A percentile compares a stretch with the other conserved stretches of the same genome.
Conservation (phyloP, 345 rosid genomes). For the Acer campestre region DNA sequence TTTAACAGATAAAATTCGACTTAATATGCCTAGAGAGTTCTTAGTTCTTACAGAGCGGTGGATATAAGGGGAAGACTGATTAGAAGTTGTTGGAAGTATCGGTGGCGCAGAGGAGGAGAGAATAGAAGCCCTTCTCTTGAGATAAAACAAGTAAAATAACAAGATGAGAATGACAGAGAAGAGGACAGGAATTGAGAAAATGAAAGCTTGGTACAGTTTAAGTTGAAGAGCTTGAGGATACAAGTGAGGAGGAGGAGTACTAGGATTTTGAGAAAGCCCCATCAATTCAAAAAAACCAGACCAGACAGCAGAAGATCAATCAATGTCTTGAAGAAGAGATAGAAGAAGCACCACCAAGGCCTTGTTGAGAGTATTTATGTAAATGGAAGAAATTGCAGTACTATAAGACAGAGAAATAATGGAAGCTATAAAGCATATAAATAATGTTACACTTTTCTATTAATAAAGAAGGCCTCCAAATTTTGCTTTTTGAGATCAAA, state of each 20-base stretch:
- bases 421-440: constrained; percentile 18
- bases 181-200: constrained; percentile 92
- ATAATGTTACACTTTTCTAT: constrained; percentile 11
- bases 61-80: constrained; percentile 42
- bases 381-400: not conserved
- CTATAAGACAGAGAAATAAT: constrained; percentile 1
- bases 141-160: constrained; percentile 88
- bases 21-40: constrained; percentile 6
- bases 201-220: constrained; percentile 93
- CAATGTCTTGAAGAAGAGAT: not conserved
- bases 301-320: constrained; percentile 24
- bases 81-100: constrained; percentile 48
- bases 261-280: constrained; percentile 66
- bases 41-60: constrained; percentile 50
- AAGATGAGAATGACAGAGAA: constrained; percentile 88
- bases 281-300: constrained; percentile 26
- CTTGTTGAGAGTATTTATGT: constrained; percentile 17
- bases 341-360: constrained; percentile 1
- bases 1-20: not conserved
- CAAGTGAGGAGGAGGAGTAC: constrained; percentile 64
- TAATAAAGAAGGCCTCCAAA: constrained; percentile 24
- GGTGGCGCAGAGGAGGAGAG: constrained; percentile 46
- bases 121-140: constrained; percentile 81
- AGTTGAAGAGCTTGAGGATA: constrained; percentile 89
- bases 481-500: constrained; percentile 31